Percentiles rank a stretch among this genome's conserved stretches.
Conservation (phyloP, 768 basidiomycete genomes). For the Boletus rubescentipes region DNA sequence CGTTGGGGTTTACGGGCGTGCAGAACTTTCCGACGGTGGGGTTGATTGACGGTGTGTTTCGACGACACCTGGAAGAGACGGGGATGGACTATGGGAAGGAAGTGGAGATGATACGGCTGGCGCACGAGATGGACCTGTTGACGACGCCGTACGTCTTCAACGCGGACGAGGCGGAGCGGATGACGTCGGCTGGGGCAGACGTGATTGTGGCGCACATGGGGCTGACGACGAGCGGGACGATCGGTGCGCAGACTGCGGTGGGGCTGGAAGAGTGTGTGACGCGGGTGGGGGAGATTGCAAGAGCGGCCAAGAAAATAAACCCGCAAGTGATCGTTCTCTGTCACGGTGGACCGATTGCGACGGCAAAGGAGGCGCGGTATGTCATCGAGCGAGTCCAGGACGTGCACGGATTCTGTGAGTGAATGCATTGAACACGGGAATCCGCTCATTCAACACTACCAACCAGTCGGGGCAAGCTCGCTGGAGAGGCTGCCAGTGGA, state of each 20-base stretch:
- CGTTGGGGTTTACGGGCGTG: slow-evolving; percentile 27
- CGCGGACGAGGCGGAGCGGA: slow-evolving; percentile 23
- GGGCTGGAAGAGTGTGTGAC: slow-evolving; percentile 24
- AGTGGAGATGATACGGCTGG: slow-evolving; percentile 31
- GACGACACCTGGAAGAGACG: slow-evolving; percentile 31
- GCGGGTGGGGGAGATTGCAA: slow-evolving; percentile 16
- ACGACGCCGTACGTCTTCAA: slow-evolving; percentile 32
- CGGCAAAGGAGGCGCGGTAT: slow-evolving; percentile 18
- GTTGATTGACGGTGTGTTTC: slow-evolving; percentile 29
- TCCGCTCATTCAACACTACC: too few relatives aligned
- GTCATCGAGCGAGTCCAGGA: slow-evolving; percentile 18
- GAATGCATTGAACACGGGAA: too few relatives aligned
- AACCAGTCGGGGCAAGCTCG: slow-evolving; percentile 26
- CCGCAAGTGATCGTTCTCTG: slow-evolving; percentile 21
- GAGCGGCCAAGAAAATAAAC: slow-evolving; percentile 20
- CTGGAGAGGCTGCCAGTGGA: slow-evolving; percentile 28
- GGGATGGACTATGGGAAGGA: slow-evolving; percentile 31
- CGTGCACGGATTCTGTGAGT: slow-evolving; percentile 28
- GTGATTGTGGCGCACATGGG: slow-evolving; percentile 29
- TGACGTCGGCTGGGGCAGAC: slow-evolving; percentile 27
- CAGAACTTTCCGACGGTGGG: slow-evolving; percentile 31
- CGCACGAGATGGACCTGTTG: slow-evolving; percentile 23
- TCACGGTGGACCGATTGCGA: slow-evolving; percentile 29
- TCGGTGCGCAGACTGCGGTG: slow-evolving; percentile 26
- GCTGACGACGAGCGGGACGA: slow-evolving; percentile 28